Base-by-base conservation (phyloP, 169 alveolate species). In the Amoebophrya sp. region DNA sequence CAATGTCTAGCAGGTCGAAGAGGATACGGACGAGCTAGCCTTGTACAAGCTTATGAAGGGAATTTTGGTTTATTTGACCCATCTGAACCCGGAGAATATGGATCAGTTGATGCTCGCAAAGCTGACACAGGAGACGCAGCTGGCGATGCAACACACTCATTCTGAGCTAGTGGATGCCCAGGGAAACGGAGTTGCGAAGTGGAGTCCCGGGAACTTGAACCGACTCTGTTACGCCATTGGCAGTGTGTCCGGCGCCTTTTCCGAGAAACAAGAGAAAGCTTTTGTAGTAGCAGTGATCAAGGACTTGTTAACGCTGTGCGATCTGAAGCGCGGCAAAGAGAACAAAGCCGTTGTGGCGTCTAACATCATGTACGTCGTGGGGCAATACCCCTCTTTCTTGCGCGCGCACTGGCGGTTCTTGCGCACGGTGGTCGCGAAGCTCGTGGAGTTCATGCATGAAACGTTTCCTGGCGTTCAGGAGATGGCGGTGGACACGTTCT, bases 401-500 rank as follows among this genome's bases (percentile, higher is more conserved):
- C 96, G 96, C 94, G 95, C 97, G 18, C 99, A 98, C 95, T 98
- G 99, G 99, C 96, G 98, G 92, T 98, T 98, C 95, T 95, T 99
- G 91, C 97, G 97, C 94, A 98, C 99, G 0, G 99, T 99, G 41
- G 96, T 98, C 89, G 97, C 97, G 95, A 99, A 99, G 95, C 96
- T 99, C 76, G 98, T 98, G 94, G 99, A 99, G 94, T 99, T 99
- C 95, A 99, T 99, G 99, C 99, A 98, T 89, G 99, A 99, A 95
- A 95, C 98, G 36, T 98, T 98, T 93, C 99, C 99, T 40, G 99
- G 99, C 36, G 99, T 99, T 14, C 98, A 98, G 95, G 99, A 98
- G 94, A 98, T 98, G 99, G 99, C 99, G 2, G 97, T 98, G 92
- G 99, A 98, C 78, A 98, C 99, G 0, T 98, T 98, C 95, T 94